Evolutionary conservation across 2,329 filamentous ascomycete species (phyloP), one percentile per base, ranked within the genome.

Genomic region (Aspergillus ochraceus): DNA sequence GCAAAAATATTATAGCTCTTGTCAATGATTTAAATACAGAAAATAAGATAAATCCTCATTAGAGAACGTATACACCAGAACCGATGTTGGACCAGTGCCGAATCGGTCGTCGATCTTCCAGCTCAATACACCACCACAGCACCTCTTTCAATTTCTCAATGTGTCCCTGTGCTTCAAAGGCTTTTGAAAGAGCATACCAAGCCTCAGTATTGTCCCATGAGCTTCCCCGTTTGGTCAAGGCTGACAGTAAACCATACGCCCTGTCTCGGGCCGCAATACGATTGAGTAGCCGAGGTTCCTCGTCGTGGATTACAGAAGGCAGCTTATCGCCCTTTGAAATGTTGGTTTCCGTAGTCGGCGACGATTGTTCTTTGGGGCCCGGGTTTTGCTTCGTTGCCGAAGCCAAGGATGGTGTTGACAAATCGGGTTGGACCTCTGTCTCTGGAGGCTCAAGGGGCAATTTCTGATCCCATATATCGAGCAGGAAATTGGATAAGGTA

Each of bases 71-170:
- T 20, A 89, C 84, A 20, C 87, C 86, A 53, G 82, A 82, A 3
- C 85, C 88, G 29, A 92, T 83, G 65, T 84, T 88, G 30, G 81
- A 84, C 95, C 94, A 98, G 60, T 86, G 84, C 59, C 95, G 86
- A 52, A 97, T 84, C 0, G 89, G 91, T 64, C 86, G 87, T 8
- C 86, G 87, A 73, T 99, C 94, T 73, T 98, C 95, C 30, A 99
- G 81, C 76, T 97, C 92, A 12, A 99, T 90, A 68, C 93, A 96
- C 92, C 94, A 98, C 95, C 95, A 98, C 6, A 98, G 83, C 50
- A 93, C 92, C 67, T 95, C 90, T 78, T 93, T 96, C 14, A 95
- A 90, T 80, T 94, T 96, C 42, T 95, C 90, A 1, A 86, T 77
- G 78, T 97, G 91, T 0, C 90, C 90, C 59, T 91, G 90, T 71